A percentile compares a stretch with the other conserved stretches of the same genome.
These are phyloP conservation scores for Clonostachys solani DNA, from an alignment of 2,329 filamentous ascomycete genomes.

Conservation along the genomic window DNA sequence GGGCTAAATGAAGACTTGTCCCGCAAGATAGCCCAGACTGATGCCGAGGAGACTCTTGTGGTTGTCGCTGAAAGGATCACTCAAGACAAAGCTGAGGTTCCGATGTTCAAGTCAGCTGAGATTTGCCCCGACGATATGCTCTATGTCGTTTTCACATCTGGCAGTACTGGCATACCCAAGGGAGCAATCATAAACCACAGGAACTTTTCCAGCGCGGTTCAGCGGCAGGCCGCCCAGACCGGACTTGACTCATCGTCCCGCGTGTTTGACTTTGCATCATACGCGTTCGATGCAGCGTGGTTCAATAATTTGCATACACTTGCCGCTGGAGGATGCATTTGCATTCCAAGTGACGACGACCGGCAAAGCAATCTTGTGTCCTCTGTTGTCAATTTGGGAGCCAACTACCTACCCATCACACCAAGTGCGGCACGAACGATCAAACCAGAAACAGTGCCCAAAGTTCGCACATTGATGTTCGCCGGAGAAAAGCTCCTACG, in stretches of 20 bases:
- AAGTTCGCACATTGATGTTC: constrained; percentile 9
- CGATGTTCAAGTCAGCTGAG: not conserved
- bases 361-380: constrained; percentile 4
- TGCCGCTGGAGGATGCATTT: constrained; percentile 6
- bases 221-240: not conserved
- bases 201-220: constrained; percentile 8
- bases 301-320: constrained; percentile 4
- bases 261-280: constrained; percentile 4
- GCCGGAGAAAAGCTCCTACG: constrained; percentile 12
- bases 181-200: constrained; percentile 11
- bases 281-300: constrained; percentile 6
- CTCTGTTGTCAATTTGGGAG: constrained; percentile 5
- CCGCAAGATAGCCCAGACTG: not conserved
- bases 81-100: not conserved
- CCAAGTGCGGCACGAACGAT: constrained; percentile 11
- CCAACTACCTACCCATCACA: constrained; percentile 6
- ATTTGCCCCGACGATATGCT: constrained; percentile 1
- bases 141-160: constrained; percentile 7
- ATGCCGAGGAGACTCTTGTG: too few relatives aligned
- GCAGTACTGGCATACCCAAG: constrained; percentile 15
- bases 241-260: not conserved
- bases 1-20: not conserved
- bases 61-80: not conserved
- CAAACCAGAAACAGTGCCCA: constrained; percentile 8
- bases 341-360: constrained; percentile 8